Evolutionary conservation across 306 rosid species (phyloP).

Genomic region (Alnus glutinosa): DNA sequence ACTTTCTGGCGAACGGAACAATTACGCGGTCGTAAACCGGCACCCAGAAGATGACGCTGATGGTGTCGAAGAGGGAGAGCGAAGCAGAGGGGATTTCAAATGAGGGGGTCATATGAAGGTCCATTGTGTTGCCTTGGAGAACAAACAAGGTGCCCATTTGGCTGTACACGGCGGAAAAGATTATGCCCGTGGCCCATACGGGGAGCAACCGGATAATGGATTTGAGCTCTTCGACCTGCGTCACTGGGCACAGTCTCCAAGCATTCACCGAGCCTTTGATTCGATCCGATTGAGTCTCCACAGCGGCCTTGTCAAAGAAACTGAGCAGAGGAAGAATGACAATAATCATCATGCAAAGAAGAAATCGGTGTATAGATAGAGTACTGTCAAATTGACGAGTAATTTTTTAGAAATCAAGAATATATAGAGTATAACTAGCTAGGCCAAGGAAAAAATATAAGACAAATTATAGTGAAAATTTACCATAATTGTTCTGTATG

Average conservation of each 20-base stretch:
- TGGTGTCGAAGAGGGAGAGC: constrained; percentile 21
- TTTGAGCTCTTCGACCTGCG: constrained; percentile 14
- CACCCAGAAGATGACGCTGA: constrained; percentile 25
- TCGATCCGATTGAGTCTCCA: not conserved
- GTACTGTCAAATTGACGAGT: not conserved
- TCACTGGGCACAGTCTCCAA: not conserved
- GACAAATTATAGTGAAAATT: not conserved
- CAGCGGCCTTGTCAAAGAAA: not conserved
- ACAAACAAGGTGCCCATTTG: not conserved
- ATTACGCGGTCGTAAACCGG: constrained; percentile 9
- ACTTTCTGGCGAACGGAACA: constrained; percentile 7
- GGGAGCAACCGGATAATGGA: not conserved
- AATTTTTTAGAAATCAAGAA: too few relatives aligned
- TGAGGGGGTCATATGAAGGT: not conserved
- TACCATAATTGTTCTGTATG: constrained; percentile 28
- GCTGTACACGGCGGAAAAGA: not conserved
- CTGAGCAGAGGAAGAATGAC: not conserved
- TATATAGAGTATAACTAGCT: too few relatives aligned
- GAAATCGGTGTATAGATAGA: not conserved
- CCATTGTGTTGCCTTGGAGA: not conserved
- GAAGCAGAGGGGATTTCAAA: constrained; percentile 22
- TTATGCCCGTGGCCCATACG: not conserved
- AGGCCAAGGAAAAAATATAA: too few relatives aligned
- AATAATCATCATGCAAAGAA: too few relatives aligned
- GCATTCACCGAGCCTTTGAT: not conserved